Conservation (phyloP, 768 basidiomycete species). For the Lactarius pseudohatsudake region DNA sequence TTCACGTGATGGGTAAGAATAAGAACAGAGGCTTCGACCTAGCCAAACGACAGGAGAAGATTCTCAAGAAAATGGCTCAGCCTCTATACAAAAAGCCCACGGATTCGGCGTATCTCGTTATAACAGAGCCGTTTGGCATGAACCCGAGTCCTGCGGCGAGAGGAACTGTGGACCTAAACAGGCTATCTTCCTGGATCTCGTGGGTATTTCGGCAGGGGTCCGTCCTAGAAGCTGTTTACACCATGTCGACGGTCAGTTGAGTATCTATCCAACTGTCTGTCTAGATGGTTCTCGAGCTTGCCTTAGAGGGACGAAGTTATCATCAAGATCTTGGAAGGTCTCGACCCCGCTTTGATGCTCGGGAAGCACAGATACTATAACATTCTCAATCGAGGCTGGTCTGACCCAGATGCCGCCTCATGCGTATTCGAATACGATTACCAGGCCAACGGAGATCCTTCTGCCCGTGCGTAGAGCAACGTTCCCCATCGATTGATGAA, state of each 20-base stretch:
- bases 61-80: constrained; percentile 26
- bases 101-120: constrained; percentile 23
- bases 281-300: constrained; percentile 5
- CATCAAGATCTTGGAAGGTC: constrained; percentile 15
- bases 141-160: constrained; percentile 12
- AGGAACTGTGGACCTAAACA: constrained; percentile 12
- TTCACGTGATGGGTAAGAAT: constrained; percentile 23
- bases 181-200: constrained; percentile 26
- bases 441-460: constrained; percentile 20
- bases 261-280: not conserved
- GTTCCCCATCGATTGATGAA: not conserved
- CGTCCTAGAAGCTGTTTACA: constrained; percentile 21
- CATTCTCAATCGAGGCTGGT: constrained; percentile 18
- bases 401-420: constrained; percentile 10
- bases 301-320: constrained; percentile 25
- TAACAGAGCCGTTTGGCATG: constrained; percentile 26
- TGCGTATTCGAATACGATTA: constrained; percentile 23
- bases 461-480: constrained; percentile 17
- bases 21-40: constrained; percentile 23
- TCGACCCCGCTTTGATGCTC: constrained; percentile 11
- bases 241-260: constrained; percentile 28
- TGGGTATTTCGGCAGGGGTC: constrained; percentile 21
- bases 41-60: constrained; percentile 24
- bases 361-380: constrained; percentile 24
- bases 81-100: constrained; percentile 22